Conservation (phyloP, 2,329 filamentous ascomycete species). For the Fusarium sp. region DNA sequence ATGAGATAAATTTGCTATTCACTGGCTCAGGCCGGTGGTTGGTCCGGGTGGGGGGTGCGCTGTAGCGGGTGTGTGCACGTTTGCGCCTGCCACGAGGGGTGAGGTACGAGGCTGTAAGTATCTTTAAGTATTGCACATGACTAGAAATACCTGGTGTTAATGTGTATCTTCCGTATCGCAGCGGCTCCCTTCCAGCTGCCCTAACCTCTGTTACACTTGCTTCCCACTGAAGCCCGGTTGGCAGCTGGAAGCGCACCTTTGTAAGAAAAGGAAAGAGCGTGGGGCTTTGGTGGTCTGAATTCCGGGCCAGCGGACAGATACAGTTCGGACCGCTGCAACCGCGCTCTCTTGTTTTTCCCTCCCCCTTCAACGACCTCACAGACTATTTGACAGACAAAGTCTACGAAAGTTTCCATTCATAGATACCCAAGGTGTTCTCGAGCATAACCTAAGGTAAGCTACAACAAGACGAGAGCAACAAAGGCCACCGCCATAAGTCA, state of each 20-base stretch:
- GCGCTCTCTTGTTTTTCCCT: conserved; percentile 18
- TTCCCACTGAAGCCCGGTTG: conserved; percentile 18
- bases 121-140: conserved; percentile 7
- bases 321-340: conserved; percentile 42
- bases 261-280: conserved; percentile 18
- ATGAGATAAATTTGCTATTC: conserved; percentile 49
- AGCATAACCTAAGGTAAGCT: not conserved
- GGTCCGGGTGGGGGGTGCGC: conserved; percentile 41
- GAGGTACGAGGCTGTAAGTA: conserved; percentile 22
- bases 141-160: conserved; percentile 20
- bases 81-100: conserved; percentile 2
- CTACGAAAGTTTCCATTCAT: not conserved
- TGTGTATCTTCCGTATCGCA: not conserved
- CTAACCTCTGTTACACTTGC: not conserved
- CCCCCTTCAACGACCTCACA: not conserved
- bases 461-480: conserved; percentile 2
- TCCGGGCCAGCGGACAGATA: conserved; percentile 44
- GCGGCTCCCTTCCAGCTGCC: not conserved
- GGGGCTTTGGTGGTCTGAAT: conserved; percentile 37
- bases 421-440: not conserved
- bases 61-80: conserved; percentile 13
- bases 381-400: not conserved
- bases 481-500: conserved; percentile 17
- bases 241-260: conserved; percentile 26
- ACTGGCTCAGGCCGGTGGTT: conserved; percentile 43